These are phyloP conservation scores for Globisporangium parvum DNA, from an alignment of 352 stramenopile genomes.

Conservation along the genomic window DNA sequence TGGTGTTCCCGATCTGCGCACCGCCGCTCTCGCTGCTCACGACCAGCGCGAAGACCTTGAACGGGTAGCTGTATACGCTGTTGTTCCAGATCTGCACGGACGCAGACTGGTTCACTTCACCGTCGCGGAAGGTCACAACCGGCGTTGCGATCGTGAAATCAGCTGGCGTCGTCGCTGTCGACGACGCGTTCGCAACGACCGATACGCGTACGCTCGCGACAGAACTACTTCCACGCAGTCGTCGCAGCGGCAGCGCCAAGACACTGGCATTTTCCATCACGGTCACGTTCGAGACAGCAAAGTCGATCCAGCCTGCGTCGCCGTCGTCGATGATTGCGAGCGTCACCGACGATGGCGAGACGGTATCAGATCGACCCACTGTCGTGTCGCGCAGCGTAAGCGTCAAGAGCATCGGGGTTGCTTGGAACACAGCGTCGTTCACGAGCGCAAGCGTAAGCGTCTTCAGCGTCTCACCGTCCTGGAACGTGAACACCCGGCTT, in stretches of 20 bases:
- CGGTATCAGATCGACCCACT: conserved; percentile 17
- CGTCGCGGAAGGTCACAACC: conserved; percentile 34
- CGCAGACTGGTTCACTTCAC: conserved; percentile 12
- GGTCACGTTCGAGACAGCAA: conserved; percentile 14
- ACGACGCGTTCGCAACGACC: background rate
- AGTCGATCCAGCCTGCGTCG: conserved; percentile 46
- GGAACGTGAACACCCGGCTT: conserved; percentile 25
- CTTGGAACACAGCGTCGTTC: conserved; percentile 35
- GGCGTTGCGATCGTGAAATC: conserved; percentile 25
- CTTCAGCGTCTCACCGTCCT: conserved; percentile 26
- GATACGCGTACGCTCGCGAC: conserved; percentile 21
- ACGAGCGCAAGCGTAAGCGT: conserved; percentile 33
- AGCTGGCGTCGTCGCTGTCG: conserved; percentile 17
- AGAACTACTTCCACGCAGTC: conserved; percentile 27
- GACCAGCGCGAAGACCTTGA: conserved; percentile 32
- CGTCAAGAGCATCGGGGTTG: conserved; percentile 16
- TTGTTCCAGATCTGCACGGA: conserved; percentile 41
- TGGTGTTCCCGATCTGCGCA: conserved; percentile 21
- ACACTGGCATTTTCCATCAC: conserved; percentile 23
- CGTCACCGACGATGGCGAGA: conserved; percentile 13
- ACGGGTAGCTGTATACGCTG: conserved; percentile 37
- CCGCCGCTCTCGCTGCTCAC: conserved; percentile 24
- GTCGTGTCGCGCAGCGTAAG: conserved; percentile 39
- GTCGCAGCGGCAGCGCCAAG: conserved; percentile 26
- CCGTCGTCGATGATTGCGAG: conserved; percentile 49